Base-by-base conservation (phyloP, 1,139 yeast genomes). In the Blastobotrys capitulatus region DNA sequence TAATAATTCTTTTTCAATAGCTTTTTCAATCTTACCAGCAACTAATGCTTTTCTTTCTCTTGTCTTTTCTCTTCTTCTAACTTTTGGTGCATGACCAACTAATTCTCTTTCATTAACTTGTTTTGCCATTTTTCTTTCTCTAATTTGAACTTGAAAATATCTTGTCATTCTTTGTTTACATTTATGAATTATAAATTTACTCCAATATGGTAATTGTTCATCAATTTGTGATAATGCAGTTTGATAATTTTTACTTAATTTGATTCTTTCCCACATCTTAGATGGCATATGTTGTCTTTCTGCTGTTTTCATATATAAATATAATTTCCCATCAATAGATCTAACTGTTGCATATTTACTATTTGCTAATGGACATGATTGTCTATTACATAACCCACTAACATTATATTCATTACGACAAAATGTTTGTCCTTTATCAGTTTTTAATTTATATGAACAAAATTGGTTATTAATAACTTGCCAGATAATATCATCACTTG, bases 251-350 rank as follows among this genome's bases (percentile, higher is more conserved):
- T 87, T 88, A 51, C 94, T 86, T 53, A 92, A 75, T 66, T 83
- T 83, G 65, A 92, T 83, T 61, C 97, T 78, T 69, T 92, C 97
- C 98, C 98, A 92, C 68, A 87, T 73, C 62, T 86, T 86, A 43
- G 86, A 80, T 13, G 98, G 98, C 60, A 88, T 86, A 66, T 92
- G 98, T 22, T 95, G 94, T 70, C 98, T 80, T 73, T 92, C 98
- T 1, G 95, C 96, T 0, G 97, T 92, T 67, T 92, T 92, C 92
- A 92, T 92, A 71, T 92, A 92, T 38, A 92, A 74, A 64, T 89
- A 92, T 44, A 92, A 73, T 65, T 82, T 80, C 19, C 98, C 98
- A 60, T 89, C 94, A 39, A 88, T 79, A 61, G 80, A 83, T 61
- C 92, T 85, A 46, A 92, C 95, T 0, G 98, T 92, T 34, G 98